These are phyloP conservation scores for Akanthomyces uredinophilus DNA, from an alignment of 2,329 filamentous ascomycete species.

Conservation along the genomic window DNA sequence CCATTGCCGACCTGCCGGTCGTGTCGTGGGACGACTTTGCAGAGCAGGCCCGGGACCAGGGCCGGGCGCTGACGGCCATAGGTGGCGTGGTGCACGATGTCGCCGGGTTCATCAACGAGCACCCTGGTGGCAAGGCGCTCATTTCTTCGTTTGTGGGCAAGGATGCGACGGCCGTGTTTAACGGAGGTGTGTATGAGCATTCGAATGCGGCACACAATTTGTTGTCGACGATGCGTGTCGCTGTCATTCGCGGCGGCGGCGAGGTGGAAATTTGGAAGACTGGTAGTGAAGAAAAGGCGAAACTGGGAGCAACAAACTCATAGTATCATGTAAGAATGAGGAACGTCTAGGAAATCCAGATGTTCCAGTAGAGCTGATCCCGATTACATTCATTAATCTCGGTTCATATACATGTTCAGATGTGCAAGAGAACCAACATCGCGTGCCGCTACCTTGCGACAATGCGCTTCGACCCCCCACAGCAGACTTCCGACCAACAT, in stretches of 20 bases:
- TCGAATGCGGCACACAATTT: slow-evolving; percentile 78
- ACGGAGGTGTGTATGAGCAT: slow-evolving; percentile 77
- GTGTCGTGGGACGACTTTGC: slow-evolving; percentile 82
- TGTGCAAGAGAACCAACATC: too few species aligned
- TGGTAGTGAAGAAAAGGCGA: background rate
- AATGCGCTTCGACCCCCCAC: background rate
- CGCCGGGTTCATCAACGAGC: slow-evolving; percentile 71
- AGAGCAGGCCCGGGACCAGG: slow-evolving; percentile 61
- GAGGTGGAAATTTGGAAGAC: slow-evolving; percentile 80
- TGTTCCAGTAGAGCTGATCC: background rate
- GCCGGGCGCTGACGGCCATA: slow-evolving; percentile 63
- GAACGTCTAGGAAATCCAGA: background rate
- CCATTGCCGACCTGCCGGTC: slow-evolving; percentile 79
- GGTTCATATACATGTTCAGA: too few species aligned
- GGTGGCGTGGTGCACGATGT: slow-evolving; percentile 77
- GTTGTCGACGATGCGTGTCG: slow-evolving; percentile 73
- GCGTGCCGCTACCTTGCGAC: background rate
- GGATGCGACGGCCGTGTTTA: slow-evolving; percentile 78
- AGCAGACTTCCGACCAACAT: background rate
- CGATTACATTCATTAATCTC: too few species aligned
- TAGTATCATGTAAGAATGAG: too few species aligned
- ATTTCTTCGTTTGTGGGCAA: slow-evolving; percentile 71
- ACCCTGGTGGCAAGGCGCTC: slow-evolving; percentile 73
- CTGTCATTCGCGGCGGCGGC: slow-evolving; percentile 71
- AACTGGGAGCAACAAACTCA: background rate